Evolutionary conservation across 2,329 filamentous ascomycete species (phyloP), one percentile per base, ranked within the genome.

Genomic region (Dactylellina parvicollis): DNA sequence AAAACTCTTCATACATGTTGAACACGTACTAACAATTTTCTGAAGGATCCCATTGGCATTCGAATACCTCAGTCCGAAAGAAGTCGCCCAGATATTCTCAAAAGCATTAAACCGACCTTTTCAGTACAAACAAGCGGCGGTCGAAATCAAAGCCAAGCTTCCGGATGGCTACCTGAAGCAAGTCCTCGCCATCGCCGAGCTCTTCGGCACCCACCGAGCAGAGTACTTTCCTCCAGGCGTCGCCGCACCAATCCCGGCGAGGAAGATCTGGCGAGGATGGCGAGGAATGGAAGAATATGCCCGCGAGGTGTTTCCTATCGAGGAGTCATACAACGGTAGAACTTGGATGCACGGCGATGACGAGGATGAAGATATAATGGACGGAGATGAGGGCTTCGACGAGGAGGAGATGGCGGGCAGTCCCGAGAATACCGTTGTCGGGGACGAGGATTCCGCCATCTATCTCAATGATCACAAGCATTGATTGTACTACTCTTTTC

Each of bases 261-360:
- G 94, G 74, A 86, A 90, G 77, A 83, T 99, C 22, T 98, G 95
- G 95, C 92, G 96, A 79, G 95, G 92, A 2, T 92, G 92, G 76
- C 86, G 95, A 61, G 91, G 92, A 28, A 86, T 98, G 77, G 92
- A 97, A 79, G 95, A 98, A 81, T 99, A 98, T 80, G 94, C 94
- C 0, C 86, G 91, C 52, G 95, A 98, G 80, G 92, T 96, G 26
- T 98, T 98, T 78, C 92, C 92, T 0, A 86, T 97, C 10, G 95
- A 99, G 81, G 95, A 99, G 82, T 90, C 93, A 77, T 92, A 92
- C 30, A 98, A 98, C 80, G 94, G 94, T 3, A 83, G 95, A 79
- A 92, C 90, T 14, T 99, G 95, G 95, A 98, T 97, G 94, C 79
- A 85, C 44, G 84, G 86, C 3, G 85, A 85, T 9, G 84, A 84